Conservation (phyloP, 129 eudicot genomes). For the Kitagawia praeruptora region DNA sequence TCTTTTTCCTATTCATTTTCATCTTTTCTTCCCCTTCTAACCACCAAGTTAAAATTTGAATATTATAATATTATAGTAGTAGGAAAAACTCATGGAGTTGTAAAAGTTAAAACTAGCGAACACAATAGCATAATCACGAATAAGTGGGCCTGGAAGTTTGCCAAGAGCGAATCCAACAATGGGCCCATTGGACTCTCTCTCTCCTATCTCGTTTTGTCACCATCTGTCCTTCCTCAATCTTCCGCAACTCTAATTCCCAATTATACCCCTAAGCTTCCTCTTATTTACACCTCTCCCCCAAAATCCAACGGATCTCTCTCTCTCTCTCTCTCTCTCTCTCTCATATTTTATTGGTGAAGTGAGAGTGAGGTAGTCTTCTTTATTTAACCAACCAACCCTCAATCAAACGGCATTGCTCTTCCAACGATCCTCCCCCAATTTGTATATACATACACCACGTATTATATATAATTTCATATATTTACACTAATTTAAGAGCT, state of each 20-base stretch:
- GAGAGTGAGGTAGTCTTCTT: neutral
- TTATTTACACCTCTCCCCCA: neutral
- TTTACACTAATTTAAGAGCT: neutral
- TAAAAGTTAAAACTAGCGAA: too few relatives aligned
- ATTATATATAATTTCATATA: neutral
- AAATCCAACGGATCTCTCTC: conserved; percentile 4
- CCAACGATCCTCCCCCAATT: neutral
- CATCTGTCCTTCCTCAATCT: neutral
- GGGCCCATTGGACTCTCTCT: neutral
- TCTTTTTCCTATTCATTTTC: too few relatives aligned
- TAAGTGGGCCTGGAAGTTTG: neutral
- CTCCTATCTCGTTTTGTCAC: neutral
- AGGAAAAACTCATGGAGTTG: too few relatives aligned
- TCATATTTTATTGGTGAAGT: neutral
- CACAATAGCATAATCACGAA: too few relatives aligned
- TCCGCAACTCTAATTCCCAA: neutral
- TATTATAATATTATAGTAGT: too few relatives aligned
- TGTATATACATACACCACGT: neutral
- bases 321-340: conserved; percentile 16
- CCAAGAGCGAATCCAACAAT: neutral
- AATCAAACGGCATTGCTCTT: neutral
- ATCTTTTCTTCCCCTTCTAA: too few relatives aligned
- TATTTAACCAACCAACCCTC: neutral
- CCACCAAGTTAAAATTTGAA: too few relatives aligned
- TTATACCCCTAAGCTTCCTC: neutral